These are phyloP conservation scores for Hanseniaspora valbyensis DNA, from an alignment of 805 yeast genomes.

Conservation along the genomic window DNA sequence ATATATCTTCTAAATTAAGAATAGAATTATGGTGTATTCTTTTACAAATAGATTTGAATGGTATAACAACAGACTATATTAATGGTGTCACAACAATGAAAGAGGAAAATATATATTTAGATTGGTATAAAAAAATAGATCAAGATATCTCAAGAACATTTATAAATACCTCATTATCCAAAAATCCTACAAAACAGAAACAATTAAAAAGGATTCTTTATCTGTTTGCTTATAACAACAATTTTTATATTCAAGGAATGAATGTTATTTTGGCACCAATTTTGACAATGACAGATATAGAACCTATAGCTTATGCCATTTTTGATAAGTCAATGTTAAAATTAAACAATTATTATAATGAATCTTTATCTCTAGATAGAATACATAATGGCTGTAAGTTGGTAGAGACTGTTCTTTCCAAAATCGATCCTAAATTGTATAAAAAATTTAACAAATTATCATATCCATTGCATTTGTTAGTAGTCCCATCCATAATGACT, in stretches of 20 bases:
- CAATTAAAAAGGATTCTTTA: constrained; percentile 9
- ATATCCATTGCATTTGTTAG: constrained; percentile 75
- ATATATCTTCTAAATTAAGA: background rate
- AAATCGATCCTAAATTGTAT: constrained; percentile 63
- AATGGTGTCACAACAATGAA: constrained; percentile 5
- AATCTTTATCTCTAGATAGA: constrained; percentile 51
- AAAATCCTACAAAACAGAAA: background rate
- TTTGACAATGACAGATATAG: constrained; percentile 50
- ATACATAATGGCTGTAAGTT: constrained; percentile 64
- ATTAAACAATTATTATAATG: constrained; percentile 69
- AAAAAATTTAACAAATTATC: constrained; percentile 35
- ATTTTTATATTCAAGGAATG: constrained; percentile 79
- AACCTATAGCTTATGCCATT: constrained; percentile 73
- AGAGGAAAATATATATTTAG: background rate
- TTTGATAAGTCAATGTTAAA: constrained; percentile 53
- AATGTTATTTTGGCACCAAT: constrained; percentile 79
- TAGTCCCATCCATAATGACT: constrained; percentile 72
- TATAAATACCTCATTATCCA: constrained; percentile 4
- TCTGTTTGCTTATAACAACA: constrained; percentile 17
- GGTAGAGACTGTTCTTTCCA: constrained; percentile 60
- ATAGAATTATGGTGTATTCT: constrained; percentile 7
- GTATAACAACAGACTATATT: constrained; percentile 7
- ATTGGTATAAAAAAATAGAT: constrained; percentile 11
- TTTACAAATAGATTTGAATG: background rate
- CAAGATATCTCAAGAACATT: constrained; percentile 8